phyloP scores from a whole-genome alignment of 495 filamentous ascomycete species.

The Achaetomiella virescens region DNA sequence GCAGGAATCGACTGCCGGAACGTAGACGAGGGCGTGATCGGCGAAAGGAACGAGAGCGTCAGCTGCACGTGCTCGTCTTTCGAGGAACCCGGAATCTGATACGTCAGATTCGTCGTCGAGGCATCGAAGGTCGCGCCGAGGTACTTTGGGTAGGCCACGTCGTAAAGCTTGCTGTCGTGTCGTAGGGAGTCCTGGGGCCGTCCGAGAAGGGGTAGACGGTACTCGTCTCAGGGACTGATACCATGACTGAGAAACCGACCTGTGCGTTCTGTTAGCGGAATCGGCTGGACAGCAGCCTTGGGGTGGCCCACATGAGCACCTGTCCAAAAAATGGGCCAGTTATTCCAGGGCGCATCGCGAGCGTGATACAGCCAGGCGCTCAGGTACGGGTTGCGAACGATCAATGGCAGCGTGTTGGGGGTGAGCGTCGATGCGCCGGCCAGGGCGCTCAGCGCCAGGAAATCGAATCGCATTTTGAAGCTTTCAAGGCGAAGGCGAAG shows the following conservation, averaged over 20 bases:
- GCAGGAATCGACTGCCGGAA: slow-evolving; percentile 87
- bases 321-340: slow-evolving; percentile 95
- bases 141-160: slow-evolving; percentile 65
- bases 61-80: slow-evolving; percentile 46
- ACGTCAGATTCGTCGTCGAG: slow-evolving; percentile 88
- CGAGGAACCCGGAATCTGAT: slow-evolving; percentile 53
- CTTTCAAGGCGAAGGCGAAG: background rate
- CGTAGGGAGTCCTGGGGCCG: slow-evolving; percentile 75
- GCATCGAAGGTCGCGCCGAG: slow-evolving; percentile 80
- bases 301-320: slow-evolving; percentile 51
- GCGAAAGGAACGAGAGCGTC: slow-evolving; percentile 81
- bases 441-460: slow-evolving; percentile 36
- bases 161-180: slow-evolving; percentile 45
- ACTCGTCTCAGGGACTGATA: slow-evolving; percentile 60
- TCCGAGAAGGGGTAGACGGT: slow-evolving; percentile 84
- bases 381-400: slow-evolving; percentile 87
- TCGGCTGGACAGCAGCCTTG: background rate
- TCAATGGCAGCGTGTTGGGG: slow-evolving; percentile 79
- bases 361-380: slow-evolving; percentile 81
- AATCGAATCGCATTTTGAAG: slow-evolving; percentile 24
- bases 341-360: slow-evolving; percentile 75
- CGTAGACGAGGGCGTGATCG: slow-evolving; percentile 88
- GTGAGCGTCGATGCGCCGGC: slow-evolving; percentile 49
- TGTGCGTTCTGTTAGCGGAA: slow-evolving; percentile 23
- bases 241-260: slow-evolving; percentile 76